Percentiles rank a stretch among this genome's conserved stretches.
phyloP scores from a whole-genome alignment of 225 moss, liverwort and hornwort species.

The Bryum argenteum region DNA sequence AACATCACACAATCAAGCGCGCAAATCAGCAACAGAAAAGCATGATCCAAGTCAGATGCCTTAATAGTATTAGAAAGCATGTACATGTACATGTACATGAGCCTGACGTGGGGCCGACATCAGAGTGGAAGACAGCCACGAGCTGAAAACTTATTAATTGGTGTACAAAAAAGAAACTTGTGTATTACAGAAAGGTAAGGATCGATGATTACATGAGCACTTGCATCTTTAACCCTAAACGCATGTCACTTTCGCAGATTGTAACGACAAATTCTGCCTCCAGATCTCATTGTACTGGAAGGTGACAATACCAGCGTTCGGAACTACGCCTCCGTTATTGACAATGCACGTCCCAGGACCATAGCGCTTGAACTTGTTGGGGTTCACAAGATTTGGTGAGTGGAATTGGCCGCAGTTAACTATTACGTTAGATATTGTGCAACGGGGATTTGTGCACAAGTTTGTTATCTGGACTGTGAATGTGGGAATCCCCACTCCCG shows the following conservation, averaged over 20 bases:
- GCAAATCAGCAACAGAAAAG: no score
- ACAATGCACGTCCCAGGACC: slow-evolving; percentile 32
- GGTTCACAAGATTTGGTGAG: slow-evolving; percentile 30
- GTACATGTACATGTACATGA: no score
- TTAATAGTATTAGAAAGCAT: no score
- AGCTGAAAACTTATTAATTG: no score
- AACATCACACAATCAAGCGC: no score
- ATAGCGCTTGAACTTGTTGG: slow-evolving; percentile 21
- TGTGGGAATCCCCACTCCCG: slow-evolving; percentile 25
- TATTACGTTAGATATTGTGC: slow-evolving; percentile 20
- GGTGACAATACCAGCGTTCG: neutral
- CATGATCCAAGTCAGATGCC: no score
- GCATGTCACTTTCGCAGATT: slow-evolving; percentile 31
- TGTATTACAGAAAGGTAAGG: no score
- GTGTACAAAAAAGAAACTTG: no score
- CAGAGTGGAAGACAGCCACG: no score
- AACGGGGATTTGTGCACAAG: slow-evolving; percentile 22
- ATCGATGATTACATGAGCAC: no score
- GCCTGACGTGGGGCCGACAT: no score
- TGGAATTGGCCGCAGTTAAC: slow-evolving; percentile 32
- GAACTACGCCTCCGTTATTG: neutral
- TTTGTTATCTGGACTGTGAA: slow-evolving; percentile 31
- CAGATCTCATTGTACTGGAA: slow-evolving; percentile 31
- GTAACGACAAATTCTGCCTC: slow-evolving; percentile 15
- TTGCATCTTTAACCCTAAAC: neutral